Evolutionary conservation across 495 filamentous ascomycete species (phyloP).

Genomic region (Xylaria cubensis): DNA sequence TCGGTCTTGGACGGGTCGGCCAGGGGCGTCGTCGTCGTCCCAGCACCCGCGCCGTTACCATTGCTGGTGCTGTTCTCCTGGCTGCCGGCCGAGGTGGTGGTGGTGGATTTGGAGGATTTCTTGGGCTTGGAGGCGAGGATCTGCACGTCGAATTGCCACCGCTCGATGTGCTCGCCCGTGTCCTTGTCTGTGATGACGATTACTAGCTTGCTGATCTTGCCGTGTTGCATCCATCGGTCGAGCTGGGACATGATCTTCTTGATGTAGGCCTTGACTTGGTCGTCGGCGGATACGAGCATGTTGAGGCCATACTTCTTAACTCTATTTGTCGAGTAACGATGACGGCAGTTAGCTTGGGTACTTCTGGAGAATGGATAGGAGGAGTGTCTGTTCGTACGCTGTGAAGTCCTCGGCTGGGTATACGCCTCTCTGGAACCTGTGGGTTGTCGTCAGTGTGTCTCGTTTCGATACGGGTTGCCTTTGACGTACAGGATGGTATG

Average conservation of each 20-base stretch:
- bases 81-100: constrained; percentile 60
- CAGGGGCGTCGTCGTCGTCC: constrained; percentile 36
- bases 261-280: constrained; percentile 98
- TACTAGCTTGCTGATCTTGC: constrained; percentile 96
- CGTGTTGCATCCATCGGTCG: constrained; percentile 93
- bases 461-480: not conserved
- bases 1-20: constrained; percentile 77
- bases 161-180: constrained; percentile 91
- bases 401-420: constrained; percentile 98
- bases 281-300: constrained; percentile 94
- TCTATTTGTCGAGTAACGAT: constrained; percentile 43
- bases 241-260: constrained; percentile 98
- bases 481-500: constrained; percentile 81
- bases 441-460: constrained; percentile 25
- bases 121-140: constrained; percentile 65
- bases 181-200: constrained; percentile 96
- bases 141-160: constrained; percentile 98
- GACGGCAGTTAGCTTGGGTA: not conserved
- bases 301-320: constrained; percentile 99
- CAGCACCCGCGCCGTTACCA: constrained; percentile 14
- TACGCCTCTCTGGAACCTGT: constrained; percentile 90
- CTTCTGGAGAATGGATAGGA: not conserved
- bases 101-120: constrained; percentile 49
- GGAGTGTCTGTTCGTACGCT: constrained; percentile 63
- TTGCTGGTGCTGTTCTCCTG: constrained; percentile 41